Evolutionary conservation across 83 land plant species (phyloP), one percentile per base, ranked within the genome.

Genomic region (Larix sibirica): DNA sequence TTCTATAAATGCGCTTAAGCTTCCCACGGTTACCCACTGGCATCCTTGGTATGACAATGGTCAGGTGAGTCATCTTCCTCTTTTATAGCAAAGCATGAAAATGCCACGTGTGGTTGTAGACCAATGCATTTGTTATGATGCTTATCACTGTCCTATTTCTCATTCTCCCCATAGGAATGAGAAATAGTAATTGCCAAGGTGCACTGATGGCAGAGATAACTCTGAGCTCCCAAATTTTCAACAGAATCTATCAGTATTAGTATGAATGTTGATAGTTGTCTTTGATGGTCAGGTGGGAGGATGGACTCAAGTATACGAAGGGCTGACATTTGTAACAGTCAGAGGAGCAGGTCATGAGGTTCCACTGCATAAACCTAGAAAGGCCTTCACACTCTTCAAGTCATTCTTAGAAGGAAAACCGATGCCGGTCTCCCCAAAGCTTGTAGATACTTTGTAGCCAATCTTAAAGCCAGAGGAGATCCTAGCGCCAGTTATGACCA

Each of bases 1-100:
- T 80, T 85, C 81, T 42, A 76, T 92, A 79, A 85, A 88, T 81
- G 78, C 92, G n/a, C 90, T 92, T 21, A 83, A 80, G 54, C 92
- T 92, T 80, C 85, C 86, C 71, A 90, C 90, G 17, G 61, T 85
- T 23, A 85, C 65, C 12, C 92, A 88, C 12, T 92, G 94, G 94
- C 87, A 80, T 64, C 83, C 94, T 71, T 92, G 94, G 94, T 88
- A 92, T 83, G 87, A 86, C 60, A 83, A 92, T 74, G 88, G 84
- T 6, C 84, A 86, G 90, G 94, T 86, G 76, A 62, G 79, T 67
- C 6, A 17, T 36, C n/a, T 69, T 33, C 12, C 74, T 17, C 9
- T 64, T 64, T 6, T 23, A 21, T 21, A 21, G 21, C 3, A 20
- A 20, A 20, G 24, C 65, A 21, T 23, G 21, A 62, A 62, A 62